phyloP scores from a whole-genome alignment of 306 rosid species.

The Clitoria ternatea region DNA sequence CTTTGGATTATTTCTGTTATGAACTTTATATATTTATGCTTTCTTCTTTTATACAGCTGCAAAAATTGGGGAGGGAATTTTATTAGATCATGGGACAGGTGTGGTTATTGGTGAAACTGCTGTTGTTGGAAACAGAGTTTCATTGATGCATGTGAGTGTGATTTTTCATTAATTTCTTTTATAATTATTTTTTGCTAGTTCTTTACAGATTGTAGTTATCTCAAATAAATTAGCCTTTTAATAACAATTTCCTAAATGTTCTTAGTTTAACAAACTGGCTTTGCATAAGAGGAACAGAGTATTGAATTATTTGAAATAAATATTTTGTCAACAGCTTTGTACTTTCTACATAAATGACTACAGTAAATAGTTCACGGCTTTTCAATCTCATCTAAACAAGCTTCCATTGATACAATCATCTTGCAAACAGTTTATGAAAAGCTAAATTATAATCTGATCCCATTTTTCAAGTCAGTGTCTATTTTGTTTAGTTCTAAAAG shows the following conservation, averaged over 20 bases:
- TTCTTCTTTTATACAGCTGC: constrained; percentile 56
- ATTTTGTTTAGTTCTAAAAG: not conserved
- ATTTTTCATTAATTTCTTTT: constrained; percentile 17
- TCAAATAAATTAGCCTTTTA: not conserved
- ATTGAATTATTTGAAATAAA: not conserved
- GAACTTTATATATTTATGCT: constrained; percentile 7
- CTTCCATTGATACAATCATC: not conserved
- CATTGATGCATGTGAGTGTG: constrained; percentile 86
- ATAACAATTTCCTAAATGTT: constrained; percentile 4
- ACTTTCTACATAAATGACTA: not conserved
- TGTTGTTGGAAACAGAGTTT: constrained; percentile 85
- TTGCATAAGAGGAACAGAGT: constrained; percentile 6
- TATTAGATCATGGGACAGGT: constrained; percentile 94
- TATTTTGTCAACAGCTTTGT: not conserved
- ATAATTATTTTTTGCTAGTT: constrained; percentile 3
- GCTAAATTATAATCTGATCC: constrained; percentile 8
- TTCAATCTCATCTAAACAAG: not conserved
- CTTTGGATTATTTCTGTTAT: constrained; percentile 21
- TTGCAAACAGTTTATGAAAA: not conserved
- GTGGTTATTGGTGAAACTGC: constrained; percentile 99
- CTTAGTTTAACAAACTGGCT: not conserved
- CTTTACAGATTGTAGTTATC: not conserved
- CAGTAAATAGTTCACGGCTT: not conserved
- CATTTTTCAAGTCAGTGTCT: not conserved
- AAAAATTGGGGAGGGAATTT: constrained; percentile 88